Conservation (phyloP, 2,329 filamentous ascomycete species). For the Esteya vermicola region DNA sequence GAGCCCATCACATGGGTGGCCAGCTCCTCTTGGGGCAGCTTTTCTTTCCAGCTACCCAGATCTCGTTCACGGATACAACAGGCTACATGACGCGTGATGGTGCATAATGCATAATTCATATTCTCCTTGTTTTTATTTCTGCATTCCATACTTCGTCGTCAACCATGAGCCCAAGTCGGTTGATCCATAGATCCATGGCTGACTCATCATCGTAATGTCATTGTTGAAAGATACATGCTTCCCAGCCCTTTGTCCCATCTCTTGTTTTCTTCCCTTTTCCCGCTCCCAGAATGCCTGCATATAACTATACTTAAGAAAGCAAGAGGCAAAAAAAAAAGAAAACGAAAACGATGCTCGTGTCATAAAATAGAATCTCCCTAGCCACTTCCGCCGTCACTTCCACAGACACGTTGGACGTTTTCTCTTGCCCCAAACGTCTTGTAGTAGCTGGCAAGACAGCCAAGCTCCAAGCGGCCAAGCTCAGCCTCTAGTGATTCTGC, state of each 20-base stretch:
- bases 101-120: no score
- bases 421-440: not conserved
- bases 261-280: no score
- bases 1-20: slow-evolving; percentile 32
- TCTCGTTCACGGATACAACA: slow-evolving; percentile 6
- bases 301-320: not conserved
- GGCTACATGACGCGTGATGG: not conserved
- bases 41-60: slow-evolving; percentile 13
- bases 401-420: slow-evolving; percentile 1
- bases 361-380: no score
- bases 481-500: slow-evolving; percentile 14
- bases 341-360: not conserved
- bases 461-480: slow-evolving; percentile 12
- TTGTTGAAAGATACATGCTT: no score
- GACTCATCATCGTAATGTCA: no score
- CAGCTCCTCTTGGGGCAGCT: slow-evolving; percentile 33
- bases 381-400: not conserved
- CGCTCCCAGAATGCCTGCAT: no score
- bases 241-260: no score
- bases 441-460: slow-evolving; percentile 23
- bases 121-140: no score
- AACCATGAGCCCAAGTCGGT: no score
- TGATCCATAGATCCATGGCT: no score
- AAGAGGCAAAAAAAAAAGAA: not conserved
- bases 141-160: no score